Base-by-base conservation (phyloP, 2,329 filamentous ascomycete species). In the Scolecobasidium constrictum region DNA sequence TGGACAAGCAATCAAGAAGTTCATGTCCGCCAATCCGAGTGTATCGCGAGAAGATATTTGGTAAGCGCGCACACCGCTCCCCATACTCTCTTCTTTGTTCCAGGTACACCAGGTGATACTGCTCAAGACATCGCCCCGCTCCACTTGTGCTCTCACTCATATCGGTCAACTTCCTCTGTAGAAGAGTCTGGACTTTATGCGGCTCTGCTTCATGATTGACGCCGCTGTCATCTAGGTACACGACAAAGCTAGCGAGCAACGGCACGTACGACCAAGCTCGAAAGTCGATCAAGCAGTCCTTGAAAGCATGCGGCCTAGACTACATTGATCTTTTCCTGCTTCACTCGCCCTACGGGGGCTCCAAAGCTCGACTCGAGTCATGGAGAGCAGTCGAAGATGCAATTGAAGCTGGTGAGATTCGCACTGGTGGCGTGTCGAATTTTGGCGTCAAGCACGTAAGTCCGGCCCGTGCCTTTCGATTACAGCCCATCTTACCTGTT, bases 321-420 rank as follows among this genome's bases (percentile, higher is more conserved):
- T 87, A 88, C 57, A 76, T 90, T 44, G 85, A 92, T 54, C 59
- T 92, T 35, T 88, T 90, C 58, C 65, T 93, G 9, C 66, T 92
- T 43, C 86, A 92, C 55, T 83, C 78, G 38, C 86, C 85, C 0
- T 86, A 86, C 51, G 84, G 85, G 4, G 84, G 85, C 1, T 77
- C 69, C 52, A 60, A 73, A 51, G 78, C 76, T 5, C 69, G 85
- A 4, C 58, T 83, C 40, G 78, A 82, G 28, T 84, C 81, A 53
- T 92, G 85, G 84, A 72, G 66, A 50, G 85, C 85, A 0, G 64
- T 92, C 1, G 80, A 86, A 51, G 84, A 90, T 63, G 83, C 84
- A 1, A 77, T 88, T 21, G 60, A 72, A 4, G 79, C 76, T 2
- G 83, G 84, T 1, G 78, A 87, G 62, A 66, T 86, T 21, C 78